Evolutionary conservation across 2,329 filamentous ascomycete genomes (phyloP), one percentile per base, ranked within the genome.

Genomic region (Davidsoniella virescens): DNA sequence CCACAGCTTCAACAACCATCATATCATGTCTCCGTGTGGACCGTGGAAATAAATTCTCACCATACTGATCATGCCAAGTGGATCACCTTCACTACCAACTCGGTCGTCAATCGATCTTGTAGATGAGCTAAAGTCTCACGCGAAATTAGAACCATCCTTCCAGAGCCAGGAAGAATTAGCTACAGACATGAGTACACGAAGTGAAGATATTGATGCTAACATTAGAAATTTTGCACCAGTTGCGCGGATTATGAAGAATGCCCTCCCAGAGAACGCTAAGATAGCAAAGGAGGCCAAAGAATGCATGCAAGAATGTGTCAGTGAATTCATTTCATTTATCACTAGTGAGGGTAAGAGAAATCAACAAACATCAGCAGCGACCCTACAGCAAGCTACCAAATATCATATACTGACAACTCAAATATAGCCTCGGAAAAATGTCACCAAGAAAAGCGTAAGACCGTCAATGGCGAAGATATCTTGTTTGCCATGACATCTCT

Each of bases 271-370:
- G 57, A 98, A 98, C 63, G 92, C 92, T 58, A 98, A 98, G 69
- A 98, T 98, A 55, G 88, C 88, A 54, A 98, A 98, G 64, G 92
- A 98, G 64, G 92, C 92, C 51, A 98, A 98, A 67, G 92, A 98
- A 65, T 98, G 92, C 69, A 96, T 98, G 92, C 92, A 98, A 67
- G 92, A 98, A 67, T 98, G 92, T 63, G 92, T 98, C 53, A 95
- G 88, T 79, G 92, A 98, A 69, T 98, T 98, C 67, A 98, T 98
- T 71, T 94, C 87, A 5, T 98, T 98, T 73, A 96, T 98, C 63
- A 98, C 92, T 36, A 96, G 90, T 65, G 92, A 98, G 75, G 92
- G 92, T 94, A 66, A 63, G 83, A 70, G 47, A 36, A 36, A 6
- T 25, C 17, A 33, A 26, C 12, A n/a, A 43, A 17, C 10, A 14